phyloP scores from a whole-genome alignment of 148 eudicot species.

The Rhododendron simsii region DNA sequence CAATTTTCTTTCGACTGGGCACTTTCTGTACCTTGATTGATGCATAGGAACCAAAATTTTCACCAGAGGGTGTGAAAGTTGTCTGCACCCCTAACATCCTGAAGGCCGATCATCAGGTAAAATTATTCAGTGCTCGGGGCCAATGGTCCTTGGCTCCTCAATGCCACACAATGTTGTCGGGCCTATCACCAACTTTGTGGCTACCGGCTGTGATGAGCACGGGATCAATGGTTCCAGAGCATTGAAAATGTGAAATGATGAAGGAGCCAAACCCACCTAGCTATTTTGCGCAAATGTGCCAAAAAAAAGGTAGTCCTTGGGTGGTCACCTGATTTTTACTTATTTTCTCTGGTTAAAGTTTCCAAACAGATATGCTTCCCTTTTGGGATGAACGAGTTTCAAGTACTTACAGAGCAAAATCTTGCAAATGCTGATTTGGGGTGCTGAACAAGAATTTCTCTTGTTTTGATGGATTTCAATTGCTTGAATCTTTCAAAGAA shows the following conservation, averaged over 20 bases:
- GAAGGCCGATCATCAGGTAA: neutral
- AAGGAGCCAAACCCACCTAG: constrained; percentile 57
- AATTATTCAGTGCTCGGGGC: neutral
- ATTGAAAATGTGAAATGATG: constrained; percentile 59
- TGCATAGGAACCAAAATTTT: too few species aligned
- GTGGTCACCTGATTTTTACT: constrained; percentile 46
- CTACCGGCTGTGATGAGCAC: neutral
- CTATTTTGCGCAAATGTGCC: constrained; percentile 47
- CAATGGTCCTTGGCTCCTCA: neutral
- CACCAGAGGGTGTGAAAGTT: too few species aligned
- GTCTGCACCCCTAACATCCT: too few species aligned
- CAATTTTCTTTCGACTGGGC: too few species aligned
- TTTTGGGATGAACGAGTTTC: constrained; percentile 63
- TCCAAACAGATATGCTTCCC: constrained; percentile 76
- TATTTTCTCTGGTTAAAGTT: constrained; percentile 53
- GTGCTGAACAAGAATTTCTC: constrained; percentile 57
- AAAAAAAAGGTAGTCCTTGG: constrained; percentile 53
- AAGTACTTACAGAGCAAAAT: constrained; percentile 70
- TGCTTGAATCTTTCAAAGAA: constrained; percentile 71
- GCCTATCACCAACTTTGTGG: neutral
- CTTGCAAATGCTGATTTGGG: constrained; percentile 74
- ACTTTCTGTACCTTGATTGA: too few species aligned
- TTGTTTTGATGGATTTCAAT: constrained; percentile 50
- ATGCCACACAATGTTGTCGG: neutral
- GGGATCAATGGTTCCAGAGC: constrained; percentile 15